Base-by-base conservation (phyloP, 2,329 filamentous ascomycete species). In the Talaromyces rugulosus region DNA sequence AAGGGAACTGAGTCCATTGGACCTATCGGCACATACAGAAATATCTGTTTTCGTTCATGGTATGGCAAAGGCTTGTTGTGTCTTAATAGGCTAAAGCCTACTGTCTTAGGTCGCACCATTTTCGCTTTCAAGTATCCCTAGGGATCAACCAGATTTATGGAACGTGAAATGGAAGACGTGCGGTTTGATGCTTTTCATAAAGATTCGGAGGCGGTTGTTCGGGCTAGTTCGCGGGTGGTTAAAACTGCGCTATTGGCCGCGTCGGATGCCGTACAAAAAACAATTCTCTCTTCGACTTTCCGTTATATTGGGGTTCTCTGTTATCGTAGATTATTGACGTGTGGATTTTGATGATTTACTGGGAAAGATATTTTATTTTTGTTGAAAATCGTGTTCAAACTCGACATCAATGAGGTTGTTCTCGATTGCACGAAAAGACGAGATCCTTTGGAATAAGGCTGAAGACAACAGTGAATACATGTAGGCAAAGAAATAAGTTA, bases 11-110 rank as follows among this genome's bases (percentile, higher is more conserved):
- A 33, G 28, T 28, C 42, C 31, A 42, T 42, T 36, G 18, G 44
- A 50, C 4, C n/a, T 18, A 56, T 18, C 18, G 30, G 30, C 42
- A 75, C 78, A 86, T 69, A 84, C 89, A 68, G 86, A 86, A 66
- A 84, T 80, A 72, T 81, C 83, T 28, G 82, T 82, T 67, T 78
- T 71, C 72, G 69, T 65, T 66, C 56, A 40, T 66, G 64, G 14
- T 69, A 65, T 50, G 72, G 71, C 58, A 69, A 68, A 47, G 62
- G 69, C n/a, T 16, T 40, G 14, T n/a, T 9, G 31, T 7, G 18
- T 27, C 16, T 23, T 11, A 27, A n/a, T 18, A 7, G 54, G 8
- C n/a, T 42, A 44, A n/a, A 16, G 31, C 27, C 11, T 12, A 27
- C 5, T 9, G 30, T 5, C 27, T 40, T 40, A 9, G 54, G 16